Evolutionary conservation across 2,329 filamentous ascomycete genomes (phyloP).

Genomic region (Beauveria bassiana): DNA sequence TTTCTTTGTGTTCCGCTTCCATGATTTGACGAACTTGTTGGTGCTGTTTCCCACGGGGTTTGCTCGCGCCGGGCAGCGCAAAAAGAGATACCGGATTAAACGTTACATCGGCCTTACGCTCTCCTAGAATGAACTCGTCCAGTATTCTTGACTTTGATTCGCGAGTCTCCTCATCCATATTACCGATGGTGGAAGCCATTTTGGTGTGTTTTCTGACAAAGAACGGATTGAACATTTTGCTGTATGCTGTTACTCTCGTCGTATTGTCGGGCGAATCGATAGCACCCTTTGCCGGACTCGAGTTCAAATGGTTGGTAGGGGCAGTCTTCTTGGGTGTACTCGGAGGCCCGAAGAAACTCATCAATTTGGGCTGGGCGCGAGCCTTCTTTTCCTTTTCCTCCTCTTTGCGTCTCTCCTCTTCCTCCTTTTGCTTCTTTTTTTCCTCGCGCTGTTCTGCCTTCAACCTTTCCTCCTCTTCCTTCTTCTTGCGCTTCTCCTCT

Average conservation of each 20-base stretch:
- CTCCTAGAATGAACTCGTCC: conserved; percentile 42
- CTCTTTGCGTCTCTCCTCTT: conserved; percentile 32
- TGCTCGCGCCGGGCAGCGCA: conserved; percentile 28
- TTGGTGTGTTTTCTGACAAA: conserved; percentile 65
- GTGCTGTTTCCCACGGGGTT: conserved; percentile 38
- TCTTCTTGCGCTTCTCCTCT: conserved; percentile 33
- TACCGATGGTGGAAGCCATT: conserved; percentile 54
- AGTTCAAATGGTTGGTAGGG: conserved; percentile 20
- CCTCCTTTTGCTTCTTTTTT: conserved; percentile 44
- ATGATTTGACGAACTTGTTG: conserved; percentile 56
- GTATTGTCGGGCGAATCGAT: conserved; percentile 9
- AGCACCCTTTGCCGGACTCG: conserved; percentile 22
- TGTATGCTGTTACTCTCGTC: conserved; percentile 43
- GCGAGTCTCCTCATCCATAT: conserved; percentile 50
- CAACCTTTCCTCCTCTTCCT: conserved; percentile 32
- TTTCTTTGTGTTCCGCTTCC: conserved; percentile 42
- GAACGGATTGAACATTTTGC: conserved; percentile 72
- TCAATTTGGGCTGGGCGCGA: conserved; percentile 39
- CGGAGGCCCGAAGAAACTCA: conserved; percentile 38
- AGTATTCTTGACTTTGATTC: conserved; percentile 42
- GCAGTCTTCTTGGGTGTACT: conserved; percentile 35
- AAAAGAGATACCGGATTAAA: conserved; percentile 42
- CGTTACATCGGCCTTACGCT: conserved; percentile 32
- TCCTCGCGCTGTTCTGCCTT: conserved; percentile 35
- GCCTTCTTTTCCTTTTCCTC: conserved; percentile 42